Evolutionary conservation across 306 rosid genomes (phyloP), one percentile per base, ranked within the genome.

Genomic region (Castanea crenata): DNA sequence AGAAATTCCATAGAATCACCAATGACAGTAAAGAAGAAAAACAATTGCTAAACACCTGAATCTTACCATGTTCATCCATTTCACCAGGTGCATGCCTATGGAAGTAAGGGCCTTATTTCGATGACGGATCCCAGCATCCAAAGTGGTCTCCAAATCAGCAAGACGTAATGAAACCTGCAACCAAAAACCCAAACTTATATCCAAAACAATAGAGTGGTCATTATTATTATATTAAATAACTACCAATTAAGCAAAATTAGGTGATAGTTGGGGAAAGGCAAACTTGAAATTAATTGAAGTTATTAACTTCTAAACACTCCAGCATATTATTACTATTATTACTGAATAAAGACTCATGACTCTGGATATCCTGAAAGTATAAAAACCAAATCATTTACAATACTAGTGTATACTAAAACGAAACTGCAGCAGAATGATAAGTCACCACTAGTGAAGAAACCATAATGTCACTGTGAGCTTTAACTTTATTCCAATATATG

Each of bases 11-110:
- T 79, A 32, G 31, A 73, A 62, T 58, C 55, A 73, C 52, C 76
- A 35, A 57, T 69, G 34, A 27, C 69, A 73, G 75, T 68, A 68
- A 85, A 64, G 31, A 67, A 69, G 80, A 69, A 67, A 38, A 34
- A 18, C 19, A 76, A 62, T 71, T 70, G 71, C 78, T 73, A 79
- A 58, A 51, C 75, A 81, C 74, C 78, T 73, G 81, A 58, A 55
- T 76, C 82, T 81, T 85, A 96, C 99, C 98, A 91, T 87, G 83
- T 82, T 86, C 91, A 89, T 93, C 99, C 99, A 96, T 83, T 93
- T 89, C 58, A 89, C 79, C 52, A 96, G 79, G 88, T 93, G 96
- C 80, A 83, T 87, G 51, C 82, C 90, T 18, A 96, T 61, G 56
- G 96, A 90, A 84, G 96, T 58, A 74, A 96, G 91, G 73, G 97